Evolutionary conservation across 2,329 filamentous ascomycete species (phyloP).

Genomic region (Colletotrichum plurivorum): DNA sequence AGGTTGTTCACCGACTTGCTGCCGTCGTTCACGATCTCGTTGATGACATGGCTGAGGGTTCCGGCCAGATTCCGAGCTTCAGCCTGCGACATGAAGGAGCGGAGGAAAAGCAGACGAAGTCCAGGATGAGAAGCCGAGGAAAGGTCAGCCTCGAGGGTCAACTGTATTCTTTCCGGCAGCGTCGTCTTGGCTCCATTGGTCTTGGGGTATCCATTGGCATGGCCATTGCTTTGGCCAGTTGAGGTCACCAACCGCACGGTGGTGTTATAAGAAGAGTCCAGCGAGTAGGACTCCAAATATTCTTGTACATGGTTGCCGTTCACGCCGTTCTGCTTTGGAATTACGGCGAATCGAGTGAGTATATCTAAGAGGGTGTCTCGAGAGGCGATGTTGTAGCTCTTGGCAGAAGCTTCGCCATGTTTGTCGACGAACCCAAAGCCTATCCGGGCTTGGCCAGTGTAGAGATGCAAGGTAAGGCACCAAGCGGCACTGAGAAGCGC

Average conservation of each 20-base stretch:
- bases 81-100: not conserved
- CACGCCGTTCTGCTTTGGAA: not conserved
- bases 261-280: not conserved
- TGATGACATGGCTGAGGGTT: slow-evolving; percentile 1
- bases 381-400: not conserved
- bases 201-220: not conserved
- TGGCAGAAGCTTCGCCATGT: not conserved
- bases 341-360: not conserved
- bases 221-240: not conserved
- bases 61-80: slow-evolving; percentile 6
- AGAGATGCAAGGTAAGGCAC: slow-evolving; percentile 6
- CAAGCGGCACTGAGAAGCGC: not conserved
- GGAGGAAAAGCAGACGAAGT: not conserved
- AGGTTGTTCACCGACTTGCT: not conserved
- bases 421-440: not conserved
- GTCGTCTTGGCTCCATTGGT: not conserved
- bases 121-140: not conserved
- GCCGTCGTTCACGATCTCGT: not conserved
- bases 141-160: not conserved
- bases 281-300: not conserved
- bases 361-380: slow-evolving; percentile 3
- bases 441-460: slow-evolving; percentile 3
- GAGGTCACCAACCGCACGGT: not conserved
- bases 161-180: not conserved
- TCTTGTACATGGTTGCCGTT: not conserved